A percentile compares a stretch with the other conserved stretches of the same genome.
Conservation (phyloP, 2,329 filamentous ascomycete genomes). For the Epichloe scottii region DNA sequence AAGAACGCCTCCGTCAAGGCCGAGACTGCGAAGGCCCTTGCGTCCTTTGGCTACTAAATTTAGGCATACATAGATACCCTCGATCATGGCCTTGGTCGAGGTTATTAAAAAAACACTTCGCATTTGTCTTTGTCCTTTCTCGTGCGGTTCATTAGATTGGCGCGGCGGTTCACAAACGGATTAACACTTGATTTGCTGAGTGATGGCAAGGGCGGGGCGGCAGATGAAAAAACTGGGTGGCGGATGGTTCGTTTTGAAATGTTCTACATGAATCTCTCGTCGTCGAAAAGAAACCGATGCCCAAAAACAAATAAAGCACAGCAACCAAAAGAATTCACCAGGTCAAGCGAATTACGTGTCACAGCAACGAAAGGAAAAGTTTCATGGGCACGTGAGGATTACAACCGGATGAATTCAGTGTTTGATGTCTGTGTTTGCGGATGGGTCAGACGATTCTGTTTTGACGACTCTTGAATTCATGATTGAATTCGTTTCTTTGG, state of each 20-base stretch:
- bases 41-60: slow-evolving; percentile 79
- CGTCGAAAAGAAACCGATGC: slow-evolving; percentile 15
- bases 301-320: slow-evolving; percentile 23
- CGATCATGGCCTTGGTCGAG: slow-evolving; percentile 15
- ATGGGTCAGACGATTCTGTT: background rate
- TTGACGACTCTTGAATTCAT: background rate
- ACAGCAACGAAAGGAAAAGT: background rate
- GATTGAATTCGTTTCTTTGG: background rate
- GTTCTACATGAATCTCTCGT: slow-evolving; percentile 23
- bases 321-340: slow-evolving; percentile 5
- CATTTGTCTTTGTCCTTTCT: slow-evolving; percentile 31
- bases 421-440: background rate
- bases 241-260: slow-evolving; percentile 21
- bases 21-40: slow-evolving; percentile 81
- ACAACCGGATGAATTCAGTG: background rate
- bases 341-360: background rate
- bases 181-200: slow-evolving; percentile 36
- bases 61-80: slow-evolving; percentile 15
- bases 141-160: slow-evolving; percentile 42
- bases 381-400: slow-evolving; percentile 1
- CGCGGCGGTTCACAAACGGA: slow-evolving; percentile 37
- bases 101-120: slow-evolving; percentile 18
- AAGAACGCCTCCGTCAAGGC: slow-evolving; percentile 78
- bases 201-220: slow-evolving; percentile 30
- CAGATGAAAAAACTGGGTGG: slow-evolving; percentile 14